Percentiles rank a stretch among this genome's conserved stretches.
Conservation (phyloP, 495 filamentous ascomycete species). For the Ramalina intermedia region DNA sequence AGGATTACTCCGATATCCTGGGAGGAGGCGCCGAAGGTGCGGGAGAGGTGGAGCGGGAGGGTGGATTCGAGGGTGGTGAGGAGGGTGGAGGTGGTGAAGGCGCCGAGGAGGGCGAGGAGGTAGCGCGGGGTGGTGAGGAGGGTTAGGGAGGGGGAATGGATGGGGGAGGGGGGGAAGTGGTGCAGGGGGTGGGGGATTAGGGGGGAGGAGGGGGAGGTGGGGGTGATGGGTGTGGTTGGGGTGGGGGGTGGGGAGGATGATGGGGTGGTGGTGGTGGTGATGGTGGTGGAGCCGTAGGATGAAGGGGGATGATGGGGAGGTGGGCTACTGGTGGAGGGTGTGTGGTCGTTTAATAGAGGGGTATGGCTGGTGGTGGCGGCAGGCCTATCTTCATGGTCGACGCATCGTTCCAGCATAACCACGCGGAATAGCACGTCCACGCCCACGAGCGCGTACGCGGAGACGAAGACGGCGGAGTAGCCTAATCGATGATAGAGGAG, state of each 20-base stretch:
- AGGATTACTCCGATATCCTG: constrained; percentile 49
- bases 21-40: constrained; percentile 42
- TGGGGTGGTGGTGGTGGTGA: not conserved
- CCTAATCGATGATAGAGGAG: constrained; percentile 30
- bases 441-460: constrained; percentile 36
- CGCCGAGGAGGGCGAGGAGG: constrained; percentile 8
- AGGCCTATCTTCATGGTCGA: constrained; percentile 14
- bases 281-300: not conserved
- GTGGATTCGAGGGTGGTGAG: constrained; percentile 37
- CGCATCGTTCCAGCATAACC: constrained; percentile 38
- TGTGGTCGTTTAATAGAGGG: not conserved
- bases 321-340: not conserved
- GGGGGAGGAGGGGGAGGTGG: not conserved
- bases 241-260: not conserved
- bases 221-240: too few species aligned
- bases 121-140: constrained; percentile 9
- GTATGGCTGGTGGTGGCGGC: not conserved
- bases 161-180: not conserved
- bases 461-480: constrained; percentile 37
- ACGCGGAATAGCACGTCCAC: constrained; percentile 45
- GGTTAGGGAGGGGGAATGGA: not conserved
- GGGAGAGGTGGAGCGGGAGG: constrained; percentile 40
- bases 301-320: not conserved
- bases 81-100: constrained; percentile 35
- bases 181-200: not conserved